Evolutionary conservation across 2,329 filamentous ascomycete genomes (phyloP), one percentile per base, ranked within the genome.

Genomic region (Diaporthe citri): DNA sequence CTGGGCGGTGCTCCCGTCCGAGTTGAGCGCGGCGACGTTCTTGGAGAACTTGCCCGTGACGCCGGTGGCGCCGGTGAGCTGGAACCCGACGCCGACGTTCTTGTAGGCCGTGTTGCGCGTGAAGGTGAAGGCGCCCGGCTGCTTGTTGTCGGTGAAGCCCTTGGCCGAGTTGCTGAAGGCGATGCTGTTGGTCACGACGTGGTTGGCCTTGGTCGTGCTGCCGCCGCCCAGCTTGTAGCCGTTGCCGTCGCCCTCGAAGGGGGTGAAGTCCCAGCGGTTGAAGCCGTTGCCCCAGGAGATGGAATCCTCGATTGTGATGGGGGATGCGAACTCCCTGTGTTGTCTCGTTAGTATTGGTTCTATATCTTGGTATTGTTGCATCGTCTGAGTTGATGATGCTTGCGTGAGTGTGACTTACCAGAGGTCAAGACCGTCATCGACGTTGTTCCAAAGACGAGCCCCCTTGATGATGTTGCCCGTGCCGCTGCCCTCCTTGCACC

Each of bases 391-490:
- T n/a, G n/a, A n/a, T n/a, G n/a, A n/a, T n/a, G n/a, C n/a, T n/a
- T n/a, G n/a, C n/a, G n/a, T n/a, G n/a, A n/a, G n/a, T n/a, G 2
- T 3, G 7, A 31, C 80, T 79, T 34, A 76, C 77, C 77, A 81
- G 2, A 81, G 52, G 17, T 81, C 80, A 0, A 81, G 76, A 1
- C 87, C 87, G 71, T 88, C 87, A 52, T 88, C 87, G 9, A 88
- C 87, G 43, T 88, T 88, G 71, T 88, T 83, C 86, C 86, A 88
- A 0, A 88, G 81, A 25, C 87, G 83, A 0, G 86, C 84, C 8
- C 85, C 85, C 39, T 84, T 83, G 9, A 88, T 77, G 1, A 85
- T 77, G 69, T 88, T 88, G 12, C 87, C 87, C 28, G 82, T 82
- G 4, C 87, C 87, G 1, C 79, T 81, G 9, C 87, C 87, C 59